phyloP scores from a whole-genome alignment of 495 filamentous ascomycete species.

The Aspergillus kassunensis region DNA sequence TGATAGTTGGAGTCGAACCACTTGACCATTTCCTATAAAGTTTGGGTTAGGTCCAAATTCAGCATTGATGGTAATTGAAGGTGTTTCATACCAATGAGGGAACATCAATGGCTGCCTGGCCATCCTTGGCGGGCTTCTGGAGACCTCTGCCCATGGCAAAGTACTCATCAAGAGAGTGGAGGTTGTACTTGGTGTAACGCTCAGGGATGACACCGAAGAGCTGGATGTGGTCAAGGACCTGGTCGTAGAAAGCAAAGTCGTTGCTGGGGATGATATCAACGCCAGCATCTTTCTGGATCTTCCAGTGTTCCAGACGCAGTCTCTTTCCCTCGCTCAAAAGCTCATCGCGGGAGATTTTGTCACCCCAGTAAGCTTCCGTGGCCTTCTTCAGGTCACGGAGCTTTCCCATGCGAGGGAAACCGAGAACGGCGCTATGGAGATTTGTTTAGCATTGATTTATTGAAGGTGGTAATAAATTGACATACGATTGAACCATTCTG shows the following conservation, averaged over 20 bases:
- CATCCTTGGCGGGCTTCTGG: constrained; percentile 65
- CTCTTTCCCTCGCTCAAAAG: constrained; percentile 92
- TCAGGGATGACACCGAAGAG: constrained; percentile 91
- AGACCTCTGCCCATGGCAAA: constrained; percentile 99
- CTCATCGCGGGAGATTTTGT: constrained; percentile 82
- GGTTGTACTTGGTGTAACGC: constrained; percentile 80
- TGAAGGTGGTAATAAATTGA: constrained; percentile 1
- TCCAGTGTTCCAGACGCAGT: constrained; percentile 94
- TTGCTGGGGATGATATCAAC: constrained; percentile 97
- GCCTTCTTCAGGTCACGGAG: constrained; percentile 99
- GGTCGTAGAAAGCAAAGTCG: constrained; percentile 98
- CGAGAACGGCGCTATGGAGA: constrained; percentile 56
- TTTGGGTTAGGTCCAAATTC: neutral
- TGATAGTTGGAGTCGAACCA: constrained; percentile 99
- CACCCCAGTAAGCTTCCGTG: constrained; percentile 95
- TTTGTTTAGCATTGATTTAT: constrained; percentile 26
- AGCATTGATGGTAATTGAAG: neutral
- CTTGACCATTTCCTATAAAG: constrained; percentile 88
- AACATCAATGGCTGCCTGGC: constrained; percentile 74
- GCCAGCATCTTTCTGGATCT: constrained; percentile 97
- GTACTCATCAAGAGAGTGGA: constrained; percentile 89
- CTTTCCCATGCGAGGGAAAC: constrained; percentile 92
- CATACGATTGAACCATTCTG: constrained; percentile 81
- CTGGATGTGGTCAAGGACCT: constrained; percentile 98
- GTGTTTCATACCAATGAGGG: constrained; percentile 60